Percentiles rank a stretch among this genome's conserved stretches.
phyloP scores from a whole-genome alignment of 495 filamentous ascomycete species.

The Tuber melanosporum region DNA sequence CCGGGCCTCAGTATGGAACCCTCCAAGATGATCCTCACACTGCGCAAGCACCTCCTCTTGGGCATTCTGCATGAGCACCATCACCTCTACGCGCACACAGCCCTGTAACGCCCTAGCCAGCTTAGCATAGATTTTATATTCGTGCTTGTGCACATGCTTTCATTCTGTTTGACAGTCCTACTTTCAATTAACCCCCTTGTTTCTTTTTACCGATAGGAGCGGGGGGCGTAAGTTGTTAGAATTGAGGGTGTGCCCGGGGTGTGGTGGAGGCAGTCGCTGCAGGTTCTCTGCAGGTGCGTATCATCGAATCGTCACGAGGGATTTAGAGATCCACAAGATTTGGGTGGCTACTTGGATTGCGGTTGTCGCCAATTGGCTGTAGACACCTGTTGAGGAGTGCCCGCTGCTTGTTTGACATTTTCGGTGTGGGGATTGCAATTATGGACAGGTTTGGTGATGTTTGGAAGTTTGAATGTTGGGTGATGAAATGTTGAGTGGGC shows the following conservation, averaged over 20 bases:
- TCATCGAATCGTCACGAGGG: conserved; percentile 35
- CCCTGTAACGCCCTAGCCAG: conserved; percentile 52
- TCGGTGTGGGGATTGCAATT: background rate
- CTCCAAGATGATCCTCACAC: conserved; percentile 49
- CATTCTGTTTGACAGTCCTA: conserved; percentile 59
- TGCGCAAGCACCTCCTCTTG: conserved; percentile 35
- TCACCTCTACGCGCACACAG: conserved; percentile 52
- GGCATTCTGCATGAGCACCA: conserved; percentile 49
- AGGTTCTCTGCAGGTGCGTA: conserved; percentile 29
- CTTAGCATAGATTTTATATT: conserved; percentile 52
- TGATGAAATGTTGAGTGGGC: background rate
- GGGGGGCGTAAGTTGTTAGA: conserved; percentile 14
- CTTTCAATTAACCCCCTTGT: background rate
- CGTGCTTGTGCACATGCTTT: conserved; percentile 54
- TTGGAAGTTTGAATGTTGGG: background rate
- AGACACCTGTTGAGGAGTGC: conserved; percentile 32
- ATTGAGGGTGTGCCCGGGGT: background rate
- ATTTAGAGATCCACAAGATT: conserved; percentile 22
- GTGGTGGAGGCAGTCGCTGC: conserved; percentile 23
- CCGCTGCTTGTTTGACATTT: background rate
- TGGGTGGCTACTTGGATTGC: conserved; percentile 15
- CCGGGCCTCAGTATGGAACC: conserved; percentile 44
- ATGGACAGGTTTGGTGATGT: background rate
- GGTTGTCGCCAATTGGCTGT: conserved; percentile 37
- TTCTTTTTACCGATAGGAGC: conserved; percentile 19